These are phyloP conservation scores for Gossypium australe DNA, from an alignment of 345 rosid species.

Conservation along the genomic window DNA sequence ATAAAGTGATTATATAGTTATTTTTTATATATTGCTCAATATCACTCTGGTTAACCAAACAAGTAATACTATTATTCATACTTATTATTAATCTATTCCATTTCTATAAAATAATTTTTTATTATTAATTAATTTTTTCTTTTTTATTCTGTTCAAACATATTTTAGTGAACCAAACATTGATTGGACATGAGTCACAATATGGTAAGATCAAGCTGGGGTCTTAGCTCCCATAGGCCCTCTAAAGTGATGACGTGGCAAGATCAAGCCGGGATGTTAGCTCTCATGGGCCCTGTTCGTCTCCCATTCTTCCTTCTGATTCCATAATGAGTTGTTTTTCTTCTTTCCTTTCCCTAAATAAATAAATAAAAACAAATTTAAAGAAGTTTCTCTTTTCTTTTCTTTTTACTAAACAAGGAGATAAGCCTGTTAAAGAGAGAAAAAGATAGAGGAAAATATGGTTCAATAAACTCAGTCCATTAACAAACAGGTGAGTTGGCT, in stretches of 20 bases:
- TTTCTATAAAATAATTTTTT: too few relatives aligned
- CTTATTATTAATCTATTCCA: too few relatives aligned
- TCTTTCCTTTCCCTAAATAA: neutral
- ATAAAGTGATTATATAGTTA: too few relatives aligned
- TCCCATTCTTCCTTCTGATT: neutral
- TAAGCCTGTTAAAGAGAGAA: neutral
- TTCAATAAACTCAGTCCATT: neutral
- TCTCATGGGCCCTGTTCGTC: neutral
- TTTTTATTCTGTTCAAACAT: too few relatives aligned
- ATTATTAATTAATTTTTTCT: too few relatives aligned
- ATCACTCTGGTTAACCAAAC: too few relatives aligned
- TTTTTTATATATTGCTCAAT: too few relatives aligned
- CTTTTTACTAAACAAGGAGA: neutral
- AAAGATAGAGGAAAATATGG: neutral
- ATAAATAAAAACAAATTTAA: neutral
- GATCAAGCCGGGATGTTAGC: neutral
- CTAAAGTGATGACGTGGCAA: neutral
- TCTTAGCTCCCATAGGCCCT: neutral
- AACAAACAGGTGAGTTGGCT: slow-evolving; percentile 3
- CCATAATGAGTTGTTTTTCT: neutral
- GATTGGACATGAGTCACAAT: too few relatives aligned
- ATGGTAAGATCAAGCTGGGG: too few relatives aligned
- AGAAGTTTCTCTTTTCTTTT: neutral
- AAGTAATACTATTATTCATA: too few relatives aligned
- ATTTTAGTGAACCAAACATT: too few relatives aligned